These are phyloP conservation scores for Fraxinus greggii DNA, from an alignment of 305 asterid species.

Conservation along the genomic window DNA sequence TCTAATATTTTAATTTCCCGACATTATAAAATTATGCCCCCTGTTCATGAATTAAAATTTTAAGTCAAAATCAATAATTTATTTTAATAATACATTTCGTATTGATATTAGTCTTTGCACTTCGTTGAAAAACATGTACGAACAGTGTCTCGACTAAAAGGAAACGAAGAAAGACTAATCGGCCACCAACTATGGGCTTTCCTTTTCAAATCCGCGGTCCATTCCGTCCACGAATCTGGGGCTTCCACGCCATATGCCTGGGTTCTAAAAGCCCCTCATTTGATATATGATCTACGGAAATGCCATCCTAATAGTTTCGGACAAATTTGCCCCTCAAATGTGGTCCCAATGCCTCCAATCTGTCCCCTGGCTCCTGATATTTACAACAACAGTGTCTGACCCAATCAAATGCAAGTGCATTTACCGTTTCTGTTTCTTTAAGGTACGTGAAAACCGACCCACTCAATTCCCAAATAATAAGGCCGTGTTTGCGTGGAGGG, in stretches of 20 bases:
- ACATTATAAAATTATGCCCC: no score
- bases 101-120: no score
- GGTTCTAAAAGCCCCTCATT: neutral
- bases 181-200: neutral
- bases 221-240: slow-evolving; percentile 9
- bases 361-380: neutral
- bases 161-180: no score
- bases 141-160: no score
- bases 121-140: no score
- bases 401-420: neutral
- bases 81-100: no score
- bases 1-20: no score
- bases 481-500: neutral
- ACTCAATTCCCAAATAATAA: neutral
- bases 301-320: neutral
- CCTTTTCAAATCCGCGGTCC: neutral
- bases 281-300: neutral
- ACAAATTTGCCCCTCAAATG: neutral
- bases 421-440: neutral
- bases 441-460: neutral
- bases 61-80: no score
- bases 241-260: neutral
- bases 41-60: no score
- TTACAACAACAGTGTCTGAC: neutral
- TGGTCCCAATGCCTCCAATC: neutral